Evolutionary conservation across 306 rosid species (phyloP).

Genomic region (Abrus pulchellus): DNA sequence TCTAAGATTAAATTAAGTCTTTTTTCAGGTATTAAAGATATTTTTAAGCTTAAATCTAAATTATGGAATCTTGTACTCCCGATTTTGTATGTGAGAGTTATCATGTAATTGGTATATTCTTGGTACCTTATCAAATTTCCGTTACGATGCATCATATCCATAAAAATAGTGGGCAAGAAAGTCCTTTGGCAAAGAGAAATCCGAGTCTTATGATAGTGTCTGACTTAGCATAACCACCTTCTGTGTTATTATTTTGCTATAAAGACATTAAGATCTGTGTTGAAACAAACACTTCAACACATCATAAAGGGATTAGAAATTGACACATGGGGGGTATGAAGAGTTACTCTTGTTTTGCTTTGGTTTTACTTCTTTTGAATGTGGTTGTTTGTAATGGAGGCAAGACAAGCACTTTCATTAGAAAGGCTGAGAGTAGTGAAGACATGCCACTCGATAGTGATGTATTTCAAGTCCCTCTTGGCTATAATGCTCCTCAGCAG

Average conservation of each 20-base stretch:
- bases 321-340: not conserved
- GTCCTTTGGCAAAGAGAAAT: no score
- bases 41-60: no score
- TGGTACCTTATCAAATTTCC: no score
- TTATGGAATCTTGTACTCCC: no score
- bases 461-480: slow-evolving; percentile 65
- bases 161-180: no score
- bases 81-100: no score
- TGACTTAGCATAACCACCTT: not conserved
- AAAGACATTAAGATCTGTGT: not conserved
- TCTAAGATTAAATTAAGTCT: no score
- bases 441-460: slow-evolving; percentile 79
- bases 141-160: no score
- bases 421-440: slow-evolving; percentile 29
- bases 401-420: slow-evolving; percentile 53
- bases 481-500: slow-evolving; percentile 79
- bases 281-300: not conserved
- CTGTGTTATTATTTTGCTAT: not conserved
- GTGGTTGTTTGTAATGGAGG: slow-evolving; percentile 60
- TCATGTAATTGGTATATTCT: no score
- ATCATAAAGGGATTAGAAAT: not conserved
- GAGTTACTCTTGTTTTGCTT: slow-evolving; percentile 28
- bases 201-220: no score
- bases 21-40: no score
- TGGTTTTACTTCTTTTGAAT: slow-evolving; percentile 41